A percentile compares a stretch with the other conserved stretches of the same genome.
Evolutionary conservation across 2,329 filamentous ascomycete genomes (phyloP).

Genomic region (Pseudogymnoascus sp.): DNA sequence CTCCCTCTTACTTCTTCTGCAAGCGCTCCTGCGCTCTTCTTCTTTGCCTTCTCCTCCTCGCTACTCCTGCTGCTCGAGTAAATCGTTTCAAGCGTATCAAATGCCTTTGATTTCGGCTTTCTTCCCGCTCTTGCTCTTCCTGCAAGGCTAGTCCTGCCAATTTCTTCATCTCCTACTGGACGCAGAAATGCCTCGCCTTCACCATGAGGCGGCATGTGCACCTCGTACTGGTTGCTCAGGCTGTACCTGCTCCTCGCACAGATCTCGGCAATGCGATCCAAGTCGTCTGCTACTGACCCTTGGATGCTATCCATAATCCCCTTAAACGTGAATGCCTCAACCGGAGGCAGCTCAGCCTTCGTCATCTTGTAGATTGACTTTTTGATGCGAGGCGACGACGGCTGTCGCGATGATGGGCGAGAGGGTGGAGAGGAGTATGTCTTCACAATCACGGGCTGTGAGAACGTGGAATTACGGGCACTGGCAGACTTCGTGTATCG

Average conservation of each 20-base stretch:
- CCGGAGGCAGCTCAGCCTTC: constrained; percentile 46
- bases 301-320: constrained; percentile 53
- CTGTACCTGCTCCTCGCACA: constrained; percentile 59
- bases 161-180: constrained; percentile 22
- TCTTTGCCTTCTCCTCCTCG: constrained; percentile 54
- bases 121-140: constrained; percentile 22
- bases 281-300: constrained; percentile 43
- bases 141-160: constrained; percentile 14
- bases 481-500: constrained; percentile 50
- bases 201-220: constrained; percentile 56
- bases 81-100: constrained; percentile 59
- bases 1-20: constrained; percentile 48
- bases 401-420: constrained; percentile 24
- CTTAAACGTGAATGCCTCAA: constrained; percentile 59
- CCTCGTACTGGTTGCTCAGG: constrained; percentile 59
- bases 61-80: constrained; percentile 60
- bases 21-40: constrained; percentile 47
- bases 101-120: constrained; percentile 35
- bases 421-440: constrained; percentile 48
- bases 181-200: constrained; percentile 44
- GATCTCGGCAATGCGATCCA: constrained; percentile 61
- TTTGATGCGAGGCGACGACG: constrained; percentile 14
- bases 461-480: constrained; percentile 50
- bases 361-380: constrained; percentile 21
- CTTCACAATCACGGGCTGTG: constrained; percentile 58